Percentiles rank a stretch among this genome's conserved stretches.
phyloP scores from a whole-genome alignment of 2,329 filamentous ascomycete genomes.

The Sporothrix phasma region DNA sequence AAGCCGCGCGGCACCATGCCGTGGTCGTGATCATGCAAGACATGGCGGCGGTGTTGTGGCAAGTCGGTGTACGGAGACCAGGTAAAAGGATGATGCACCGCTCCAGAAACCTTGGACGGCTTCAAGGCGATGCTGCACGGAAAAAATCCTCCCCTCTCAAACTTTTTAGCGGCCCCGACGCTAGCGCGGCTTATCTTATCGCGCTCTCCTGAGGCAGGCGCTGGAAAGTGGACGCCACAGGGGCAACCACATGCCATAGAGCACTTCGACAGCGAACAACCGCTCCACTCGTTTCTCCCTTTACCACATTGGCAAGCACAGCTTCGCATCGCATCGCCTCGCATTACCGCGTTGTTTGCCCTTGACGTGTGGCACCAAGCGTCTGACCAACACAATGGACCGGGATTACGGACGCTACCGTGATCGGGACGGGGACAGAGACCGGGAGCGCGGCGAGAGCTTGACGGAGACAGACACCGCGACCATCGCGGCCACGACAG shows the following conservation, averaged over 20 bases:
- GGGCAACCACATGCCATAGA: neutral
- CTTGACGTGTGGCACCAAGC: neutral
- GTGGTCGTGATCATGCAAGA: conserved; percentile 57
- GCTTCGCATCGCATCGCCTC: neutral
- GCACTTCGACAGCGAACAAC: neutral
- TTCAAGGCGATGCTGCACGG: too few relatives aligned
- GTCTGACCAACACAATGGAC: conserved; percentile 4
- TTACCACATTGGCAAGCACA: neutral
- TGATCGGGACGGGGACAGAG: conserved; percentile 19
- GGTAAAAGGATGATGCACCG: too few relatives aligned
- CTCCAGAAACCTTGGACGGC: too few relatives aligned
- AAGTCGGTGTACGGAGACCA: too few relatives aligned
- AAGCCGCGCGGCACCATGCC: conserved; percentile 66
- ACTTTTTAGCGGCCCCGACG: conserved; percentile 27
- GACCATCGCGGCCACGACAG: conserved; percentile 8
- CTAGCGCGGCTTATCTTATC: conserved; percentile 30
- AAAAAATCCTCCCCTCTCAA: conserved; percentile 21
- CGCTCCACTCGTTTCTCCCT: neutral
- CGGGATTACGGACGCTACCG: conserved; percentile 23
- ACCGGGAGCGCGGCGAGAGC: neutral
- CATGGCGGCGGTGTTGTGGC: conserved; percentile 8
- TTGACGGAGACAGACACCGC: neutral
- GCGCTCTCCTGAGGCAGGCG: neutral
- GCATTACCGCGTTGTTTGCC: neutral
- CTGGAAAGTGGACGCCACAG: neutral